Evolutionary conservation across 2,329 filamentous ascomycete genomes (phyloP), one percentile per base, ranked within the genome.

Genomic region (Leptosphaerulina australis): DNA sequence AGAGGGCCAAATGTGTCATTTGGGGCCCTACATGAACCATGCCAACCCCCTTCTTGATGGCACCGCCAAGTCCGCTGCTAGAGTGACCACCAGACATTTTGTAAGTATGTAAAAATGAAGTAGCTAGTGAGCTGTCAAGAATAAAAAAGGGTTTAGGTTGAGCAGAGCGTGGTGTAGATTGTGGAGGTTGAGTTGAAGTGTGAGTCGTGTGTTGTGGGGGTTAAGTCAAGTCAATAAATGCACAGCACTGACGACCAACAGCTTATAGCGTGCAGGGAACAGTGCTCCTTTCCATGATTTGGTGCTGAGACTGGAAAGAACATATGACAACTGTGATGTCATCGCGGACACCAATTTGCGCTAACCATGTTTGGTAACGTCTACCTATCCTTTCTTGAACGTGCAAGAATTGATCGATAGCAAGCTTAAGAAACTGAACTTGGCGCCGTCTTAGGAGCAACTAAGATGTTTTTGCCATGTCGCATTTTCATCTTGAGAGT

Each of bases 1-100:
- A 8, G 38, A 17, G 28, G 46, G 18, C 14, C 5, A 12, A 5
- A 3, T 10, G 17, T 15, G 18, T 25, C 12, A 11, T 15, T 34
- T 5, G 20, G 10, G 9, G 6, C 58, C 64, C 45, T 60, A 72
- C 71, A 34, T 74, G 72, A 22, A 74, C 53, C 45, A 68, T 58
- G 10, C 67, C 62, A 15, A 69, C 66, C 9, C 69, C 69, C 44
- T 72, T 69, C 40, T 66, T 66, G 26, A 74, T 53, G 12, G 67
- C 62, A 31, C 62, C 62, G 45, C 69, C 68, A 15, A 69, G 45
- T 20, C 58, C 55, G 41, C 53, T 55, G 29, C 64, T 64, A 29
- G 59, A 56, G 51, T 58, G 56, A 30, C 55, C 50, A 11, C 59
- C 56, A 52, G 64, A 53, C 64, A 71, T 71, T 3, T 47, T 58